A percentile compares a stretch with the other conserved stretches of the same genome.
phyloP scores from a whole-genome alignment of 106 monocot species.

The Platanthera guangdongensis region DNA sequence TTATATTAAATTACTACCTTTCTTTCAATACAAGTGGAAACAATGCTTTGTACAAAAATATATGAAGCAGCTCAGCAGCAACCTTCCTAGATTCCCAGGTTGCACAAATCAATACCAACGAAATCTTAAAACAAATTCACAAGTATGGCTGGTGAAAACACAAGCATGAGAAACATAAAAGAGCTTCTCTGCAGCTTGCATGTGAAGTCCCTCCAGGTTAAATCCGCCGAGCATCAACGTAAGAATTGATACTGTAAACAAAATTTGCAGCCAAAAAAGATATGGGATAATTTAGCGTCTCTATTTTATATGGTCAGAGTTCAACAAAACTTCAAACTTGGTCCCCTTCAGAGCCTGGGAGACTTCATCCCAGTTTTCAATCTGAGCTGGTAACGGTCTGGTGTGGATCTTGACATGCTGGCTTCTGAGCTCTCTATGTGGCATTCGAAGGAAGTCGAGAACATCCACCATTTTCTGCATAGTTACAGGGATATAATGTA shows the following conservation, averaged over 20 bases:
- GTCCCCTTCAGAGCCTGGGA: conserved; percentile 52
- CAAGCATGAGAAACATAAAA: not conserved
- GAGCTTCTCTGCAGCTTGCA: not conserved
- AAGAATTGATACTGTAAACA: not conserved
- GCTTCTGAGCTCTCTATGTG: conserved; percentile 45
- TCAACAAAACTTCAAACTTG: conserved; percentile 43
- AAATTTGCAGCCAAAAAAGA: not conserved
- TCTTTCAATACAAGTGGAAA: not conserved
- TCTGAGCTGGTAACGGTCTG: conserved; percentile 44
- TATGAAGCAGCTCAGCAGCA: not conserved
- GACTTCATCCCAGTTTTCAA: conserved; percentile 68
- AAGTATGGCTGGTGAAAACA: not conserved
- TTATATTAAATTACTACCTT: not conserved
- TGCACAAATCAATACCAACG: not conserved
- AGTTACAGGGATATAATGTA: not conserved
- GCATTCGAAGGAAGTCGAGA: conserved; percentile 66
- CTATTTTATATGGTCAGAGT: conserved; percentile 26
- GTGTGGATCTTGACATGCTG: conserved; percentile 92
- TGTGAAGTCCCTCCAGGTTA: not conserved
- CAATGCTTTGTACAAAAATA: not conserved
- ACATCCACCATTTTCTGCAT: conserved; percentile 55
- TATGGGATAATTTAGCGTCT: not conserved
- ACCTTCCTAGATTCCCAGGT: not conserved
- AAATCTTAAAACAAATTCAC: not conserved
- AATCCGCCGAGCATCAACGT: not conserved